Evolutionary conservation across 352 stramenopile genomes (phyloP), one percentile per base, ranked within the genome.

Genomic region (Phytophthora pisi): DNA sequence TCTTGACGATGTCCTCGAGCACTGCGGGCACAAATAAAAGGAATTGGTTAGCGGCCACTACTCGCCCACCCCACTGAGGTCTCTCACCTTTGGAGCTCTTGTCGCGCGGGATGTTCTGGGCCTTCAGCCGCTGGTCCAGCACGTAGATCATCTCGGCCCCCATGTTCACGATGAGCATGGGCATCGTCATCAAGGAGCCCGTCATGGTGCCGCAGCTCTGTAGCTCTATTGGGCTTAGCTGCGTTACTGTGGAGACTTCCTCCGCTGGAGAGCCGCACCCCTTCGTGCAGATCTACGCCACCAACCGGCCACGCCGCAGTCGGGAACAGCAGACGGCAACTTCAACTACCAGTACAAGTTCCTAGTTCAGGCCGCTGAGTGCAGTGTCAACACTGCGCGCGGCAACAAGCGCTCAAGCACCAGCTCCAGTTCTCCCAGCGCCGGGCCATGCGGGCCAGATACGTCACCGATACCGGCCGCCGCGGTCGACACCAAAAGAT

Each of bases 101-200:
- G 66, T 97, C 89, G 38, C 84, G 76, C 53, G 85, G 81, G 47
- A 98, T 96, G 68, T 81, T 95, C 63, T 98, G 93, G 24, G 93
- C 93, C 62, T 94, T 89, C 26, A 98, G 85, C 11, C 93, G 88
- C 81, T 98, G 92, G 57, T 97, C 82, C 62, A 98, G 75, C 51
- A 98, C 92, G 81, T 98, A 98, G 46, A 97, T 84, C 93, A 98
- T 98, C 68, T 98, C 93, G 51, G 89, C 88, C 34, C 92, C 93
- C 91, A 98, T 97, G 70, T 98, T 98, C 53, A 97, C 83, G 49
- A 98, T 82, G 46, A 98, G 63, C 81, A 98, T 90, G 38, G 92
- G 93, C 90, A 98, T 97, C 46, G 87, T 89, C 72, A 96, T 86
- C 54, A 94, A 67, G 53, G 82, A 77, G 49, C 84, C 84, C 47